Conservation (phyloP, 2,329 filamentous ascomycete genomes). For the Metarhizium guizhouense region DNA sequence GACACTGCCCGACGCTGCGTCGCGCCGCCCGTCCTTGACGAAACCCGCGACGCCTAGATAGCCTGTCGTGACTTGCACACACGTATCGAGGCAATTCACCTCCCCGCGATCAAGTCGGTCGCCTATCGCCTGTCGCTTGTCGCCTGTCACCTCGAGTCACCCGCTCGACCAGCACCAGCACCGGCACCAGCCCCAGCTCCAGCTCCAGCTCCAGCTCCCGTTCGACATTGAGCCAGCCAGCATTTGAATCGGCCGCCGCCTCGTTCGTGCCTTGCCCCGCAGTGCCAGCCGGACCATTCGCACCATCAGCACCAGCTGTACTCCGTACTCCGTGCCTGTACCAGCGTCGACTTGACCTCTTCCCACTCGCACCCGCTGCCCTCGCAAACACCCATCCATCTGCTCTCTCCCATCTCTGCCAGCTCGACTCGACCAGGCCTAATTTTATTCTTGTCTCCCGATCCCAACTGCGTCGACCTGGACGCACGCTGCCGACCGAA, state of each 20-base stretch:
- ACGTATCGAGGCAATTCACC: neutral
- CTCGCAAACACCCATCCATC: neutral
- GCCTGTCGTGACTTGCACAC: too few species aligned
- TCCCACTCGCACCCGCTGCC: neutral
- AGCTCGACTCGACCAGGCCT: neutral
- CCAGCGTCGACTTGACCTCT: neutral
- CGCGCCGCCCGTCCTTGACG: too few species aligned
- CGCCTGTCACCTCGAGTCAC: conserved; percentile 3
- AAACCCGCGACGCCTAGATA: too few species aligned
- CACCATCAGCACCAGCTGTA: neutral
- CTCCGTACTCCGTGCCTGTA: neutral
- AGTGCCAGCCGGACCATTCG: neutral
- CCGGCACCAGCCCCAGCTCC: neutral
- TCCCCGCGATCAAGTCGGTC: neutral
- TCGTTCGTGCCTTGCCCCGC: conserved; percentile 2
- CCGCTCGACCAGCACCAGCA: neutral
- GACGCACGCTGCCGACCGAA: neutral
- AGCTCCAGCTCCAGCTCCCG: conserved; percentile 2
- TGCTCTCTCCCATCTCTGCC: neutral
- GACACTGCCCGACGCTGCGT: neutral
- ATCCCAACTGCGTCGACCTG: neutral
- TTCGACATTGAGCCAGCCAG: neutral
- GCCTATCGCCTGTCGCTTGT: conserved; percentile 8
- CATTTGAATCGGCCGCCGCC: neutral
- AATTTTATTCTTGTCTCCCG: neutral